Base-by-base conservation (phyloP, 2,329 filamentous ascomycete species). In the Neonectria magnoliae region DNA sequence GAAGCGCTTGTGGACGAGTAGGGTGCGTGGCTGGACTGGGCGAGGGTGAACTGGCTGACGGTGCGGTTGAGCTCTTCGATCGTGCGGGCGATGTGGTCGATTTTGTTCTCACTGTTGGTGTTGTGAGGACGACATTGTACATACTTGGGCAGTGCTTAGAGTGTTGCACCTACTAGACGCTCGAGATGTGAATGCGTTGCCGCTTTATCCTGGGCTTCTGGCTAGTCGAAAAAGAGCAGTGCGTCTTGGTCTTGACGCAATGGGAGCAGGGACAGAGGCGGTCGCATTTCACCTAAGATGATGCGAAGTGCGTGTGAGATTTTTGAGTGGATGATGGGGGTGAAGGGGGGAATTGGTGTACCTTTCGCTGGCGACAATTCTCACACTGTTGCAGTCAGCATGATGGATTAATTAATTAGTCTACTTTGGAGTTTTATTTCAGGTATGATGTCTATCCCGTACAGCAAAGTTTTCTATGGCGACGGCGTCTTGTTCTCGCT, bases 91-190 rank as follows among this genome's bases (percentile, higher is more conserved):
- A 70, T 68, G 3, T 44, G 42, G 22, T 70, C 68, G n/a, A 70
- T 33, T 25, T 67, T 70, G 18, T 52, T 56, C 11, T 66, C 66
- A 22, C 63, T 68, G 22, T 51, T 18, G 9, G 20, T 7, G 25
- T 18, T 4, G 25, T 33, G 27, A 29, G 47, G 47, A n/a, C 47
- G 13, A 16, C 13, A n/a, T n/a, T n/a, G n/a, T n/a, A n/a, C n/a
- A 41, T 18, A 16, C 38, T 41, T 18, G 16, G 6, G 1, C 38
- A 7, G 38, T 4, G n/a, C n/a, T n/a, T n/a, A n/a, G n/a, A n/a
- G n/a, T n/a, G n/a, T n/a, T n/a, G n/a, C n/a, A 41, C 67, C 58
- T 62, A 71, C 68, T 66, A 65, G n/a, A 58, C 60, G 31, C 59
- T 68, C 1, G 68, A 71, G 41, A 71, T 47, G 45, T 60, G 64